Evolutionary conservation across 1,139 yeast species (phyloP).

Genomic region (Saccharomycopsis hybrid): DNA sequence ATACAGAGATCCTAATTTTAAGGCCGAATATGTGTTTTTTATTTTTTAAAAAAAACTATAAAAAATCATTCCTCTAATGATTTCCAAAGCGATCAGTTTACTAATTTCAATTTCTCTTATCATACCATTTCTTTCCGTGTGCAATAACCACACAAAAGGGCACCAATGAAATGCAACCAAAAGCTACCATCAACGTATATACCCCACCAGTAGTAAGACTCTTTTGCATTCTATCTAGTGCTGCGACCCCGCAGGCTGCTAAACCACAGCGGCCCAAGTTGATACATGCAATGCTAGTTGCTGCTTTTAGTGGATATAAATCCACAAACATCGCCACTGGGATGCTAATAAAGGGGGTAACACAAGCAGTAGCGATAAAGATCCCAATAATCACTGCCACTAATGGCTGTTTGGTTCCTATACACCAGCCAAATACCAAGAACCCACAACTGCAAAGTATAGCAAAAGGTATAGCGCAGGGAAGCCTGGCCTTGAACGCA

Average conservation of each 20-base stretch:
- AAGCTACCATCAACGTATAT: slow-evolving; percentile 47
- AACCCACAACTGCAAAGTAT: slow-evolving; percentile 1
- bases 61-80: no score
- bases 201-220: slow-evolving; percentile 57
- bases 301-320: slow-evolving; percentile 45
- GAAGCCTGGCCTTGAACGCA: slow-evolving; percentile 40
- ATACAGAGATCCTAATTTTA: no score
- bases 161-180: slow-evolving; percentile 22
- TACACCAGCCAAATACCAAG: slow-evolving; percentile 9
- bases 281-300: slow-evolving; percentile 54
- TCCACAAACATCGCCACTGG: slow-evolving; percentile 1
- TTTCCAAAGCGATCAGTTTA: no score
- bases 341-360: slow-evolving; percentile 4
- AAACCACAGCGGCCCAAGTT: slow-evolving; percentile 54
- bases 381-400: slow-evolving; percentile 11
- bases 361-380: neutral
- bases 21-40: no score
- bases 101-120: no score
- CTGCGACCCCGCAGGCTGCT: slow-evolving; percentile 59
- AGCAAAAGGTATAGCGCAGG: slow-evolving; percentile 3
- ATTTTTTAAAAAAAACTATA: no score
- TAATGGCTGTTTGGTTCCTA: slow-evolving; percentile 5
- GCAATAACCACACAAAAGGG: neutral
- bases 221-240: slow-evolving; percentile 47
- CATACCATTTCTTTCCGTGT: neutral